phyloP scores from a whole-genome alignment of 768 basidiomycete genomes.

The Kondoa malvinella region DNA sequence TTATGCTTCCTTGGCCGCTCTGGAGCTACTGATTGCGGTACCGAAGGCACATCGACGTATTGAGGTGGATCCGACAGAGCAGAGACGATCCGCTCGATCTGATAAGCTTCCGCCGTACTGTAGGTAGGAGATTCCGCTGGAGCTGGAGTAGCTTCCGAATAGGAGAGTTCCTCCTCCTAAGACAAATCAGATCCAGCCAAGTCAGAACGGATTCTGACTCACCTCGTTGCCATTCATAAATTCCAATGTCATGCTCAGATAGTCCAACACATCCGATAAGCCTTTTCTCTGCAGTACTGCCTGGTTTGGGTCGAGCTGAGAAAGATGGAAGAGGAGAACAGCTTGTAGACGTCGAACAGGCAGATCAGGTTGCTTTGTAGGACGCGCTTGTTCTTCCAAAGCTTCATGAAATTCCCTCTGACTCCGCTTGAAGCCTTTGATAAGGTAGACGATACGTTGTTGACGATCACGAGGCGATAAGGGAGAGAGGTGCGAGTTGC shows the following conservation, averaged over 20 bases:
- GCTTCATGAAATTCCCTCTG: background rate
- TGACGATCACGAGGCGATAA: background rate
- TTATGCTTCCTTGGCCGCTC: background rate
- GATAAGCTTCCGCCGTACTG: background rate
- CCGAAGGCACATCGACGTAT: background rate
- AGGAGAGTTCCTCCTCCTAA: too few relatives aligned
- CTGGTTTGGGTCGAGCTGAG: too few relatives aligned
- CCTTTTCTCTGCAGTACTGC: too few relatives aligned
- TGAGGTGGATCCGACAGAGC: background rate
- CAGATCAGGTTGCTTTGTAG: background rate
- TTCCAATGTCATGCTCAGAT: too few relatives aligned
- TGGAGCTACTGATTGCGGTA: background rate
- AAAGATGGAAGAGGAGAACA: background rate
- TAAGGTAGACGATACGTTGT: background rate
- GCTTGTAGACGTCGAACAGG: background rate
- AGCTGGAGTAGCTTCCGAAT: too few relatives aligned
- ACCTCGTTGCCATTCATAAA: too few relatives aligned
- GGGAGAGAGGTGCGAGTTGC: background rate
- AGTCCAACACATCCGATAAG: too few relatives aligned
- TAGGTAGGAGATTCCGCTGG: background rate
- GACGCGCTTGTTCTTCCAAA: background rate
- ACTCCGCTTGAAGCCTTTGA: background rate
- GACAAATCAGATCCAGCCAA: too few relatives aligned
- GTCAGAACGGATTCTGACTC: too few relatives aligned
- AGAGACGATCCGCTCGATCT: background rate